phyloP scores from a whole-genome alignment of 352 stramenopile species.

The Peronospora destructor region DNA sequence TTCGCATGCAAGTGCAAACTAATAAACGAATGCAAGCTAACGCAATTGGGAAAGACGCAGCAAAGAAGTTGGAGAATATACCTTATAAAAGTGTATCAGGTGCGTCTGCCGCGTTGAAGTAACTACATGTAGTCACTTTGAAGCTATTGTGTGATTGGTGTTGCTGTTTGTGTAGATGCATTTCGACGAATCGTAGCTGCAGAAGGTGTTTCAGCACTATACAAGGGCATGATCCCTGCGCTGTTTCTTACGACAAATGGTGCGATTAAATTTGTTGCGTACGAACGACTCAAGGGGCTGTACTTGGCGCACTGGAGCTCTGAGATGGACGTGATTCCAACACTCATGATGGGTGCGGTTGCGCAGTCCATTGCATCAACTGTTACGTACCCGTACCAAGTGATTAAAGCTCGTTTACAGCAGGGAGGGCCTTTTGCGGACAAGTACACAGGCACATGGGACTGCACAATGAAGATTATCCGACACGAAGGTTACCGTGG shows the following conservation, averaged over 20 bases:
- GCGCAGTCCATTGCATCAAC: constrained; percentile 78
- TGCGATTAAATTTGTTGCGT: constrained; percentile 91
- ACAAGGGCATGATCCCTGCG: constrained; percentile 93
- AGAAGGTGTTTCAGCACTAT: constrained; percentile 91
- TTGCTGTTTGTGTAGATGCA: constrained; percentile 60
- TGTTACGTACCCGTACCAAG: constrained; percentile 93
- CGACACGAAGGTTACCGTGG: constrained; percentile 87
- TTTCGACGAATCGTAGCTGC: constrained; percentile 90
- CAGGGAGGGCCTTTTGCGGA: constrained; percentile 71
- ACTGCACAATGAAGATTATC: constrained; percentile 88
- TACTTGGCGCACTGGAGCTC: constrained; percentile 56
- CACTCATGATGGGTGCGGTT: constrained; percentile 71
- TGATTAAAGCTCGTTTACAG: constrained; percentile 95
- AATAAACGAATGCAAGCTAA: constrained; percentile 40
- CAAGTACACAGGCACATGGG: constrained; percentile 88
- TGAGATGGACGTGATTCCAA: constrained; percentile 65
- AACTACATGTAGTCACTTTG: neutral
- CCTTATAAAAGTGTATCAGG: constrained; percentile 65
- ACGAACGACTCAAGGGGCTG: constrained; percentile 60
- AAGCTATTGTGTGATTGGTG: too few relatives aligned
- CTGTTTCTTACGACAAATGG: constrained; percentile 95
- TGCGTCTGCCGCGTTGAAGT: constrained; percentile 11
- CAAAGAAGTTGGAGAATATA: constrained; percentile 46
- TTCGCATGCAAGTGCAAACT: constrained; percentile 90
- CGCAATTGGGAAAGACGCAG: constrained; percentile 44